A percentile compares a stretch with the other conserved stretches of the same genome.
Evolutionary conservation across 257 asterid genomes (phyloP).

Genomic region (Nicotiana obtusifolia): DNA sequence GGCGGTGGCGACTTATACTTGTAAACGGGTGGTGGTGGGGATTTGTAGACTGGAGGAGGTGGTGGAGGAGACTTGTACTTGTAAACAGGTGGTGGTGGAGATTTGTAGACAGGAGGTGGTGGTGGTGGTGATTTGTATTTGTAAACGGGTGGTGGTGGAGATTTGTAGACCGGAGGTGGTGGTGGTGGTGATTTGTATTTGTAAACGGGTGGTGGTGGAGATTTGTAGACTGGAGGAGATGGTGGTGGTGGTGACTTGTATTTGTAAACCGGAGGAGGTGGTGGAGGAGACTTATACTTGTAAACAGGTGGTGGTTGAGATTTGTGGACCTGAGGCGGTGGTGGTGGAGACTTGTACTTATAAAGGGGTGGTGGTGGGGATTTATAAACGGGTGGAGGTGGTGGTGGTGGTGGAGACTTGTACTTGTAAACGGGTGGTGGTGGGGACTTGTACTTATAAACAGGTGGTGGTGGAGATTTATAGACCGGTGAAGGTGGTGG

Average conservation of each 20-base stretch:
- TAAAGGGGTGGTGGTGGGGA: background rate
- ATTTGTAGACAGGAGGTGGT: background rate
- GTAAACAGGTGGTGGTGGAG: background rate
- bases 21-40: background rate
- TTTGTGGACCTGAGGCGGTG: background rate
- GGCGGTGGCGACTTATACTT: background rate
- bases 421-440: conserved; percentile 6
- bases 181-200: conserved; percentile 11
- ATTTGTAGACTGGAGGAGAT: background rate
- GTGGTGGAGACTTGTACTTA: conserved; percentile 8
- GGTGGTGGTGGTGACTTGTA: background rate
- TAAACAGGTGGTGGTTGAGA: background rate
- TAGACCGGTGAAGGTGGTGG: conserved; percentile 8
- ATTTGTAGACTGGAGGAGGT: background rate
- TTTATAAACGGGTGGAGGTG: background rate
- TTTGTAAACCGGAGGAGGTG: background rate
- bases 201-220: conserved; percentile 3
- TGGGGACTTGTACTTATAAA: conserved; percentile 5
- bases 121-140: conserved; percentile 13
- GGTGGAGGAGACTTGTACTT: background rate
- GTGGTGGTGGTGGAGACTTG: conserved; percentile 18
- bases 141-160: background rate
- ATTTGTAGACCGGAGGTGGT: background rate
- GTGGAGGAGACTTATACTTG: background rate
- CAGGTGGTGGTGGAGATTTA: background rate